Percentiles rank a stretch among this genome's conserved stretches.
phyloP scores from a whole-genome alignment of 208 protist species.

The Zelonia costaricensis region DNA sequence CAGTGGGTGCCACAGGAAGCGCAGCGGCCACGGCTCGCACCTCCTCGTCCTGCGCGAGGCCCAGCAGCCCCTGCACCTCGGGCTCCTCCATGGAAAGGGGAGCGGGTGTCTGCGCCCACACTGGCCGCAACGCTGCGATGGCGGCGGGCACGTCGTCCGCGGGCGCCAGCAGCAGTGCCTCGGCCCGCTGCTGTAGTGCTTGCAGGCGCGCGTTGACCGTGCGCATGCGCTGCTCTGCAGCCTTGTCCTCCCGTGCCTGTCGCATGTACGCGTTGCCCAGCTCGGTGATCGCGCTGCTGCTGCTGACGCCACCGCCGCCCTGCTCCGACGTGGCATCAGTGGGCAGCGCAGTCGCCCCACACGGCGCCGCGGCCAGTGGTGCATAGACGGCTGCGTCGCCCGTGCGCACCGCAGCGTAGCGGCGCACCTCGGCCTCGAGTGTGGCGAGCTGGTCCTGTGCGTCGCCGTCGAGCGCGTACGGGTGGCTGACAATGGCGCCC shows the following conservation, averaged over 20 bases:
- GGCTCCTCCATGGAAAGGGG: constrained; percentile 12
- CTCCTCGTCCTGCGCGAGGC: constrained; percentile 47
- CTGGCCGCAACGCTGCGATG: constrained; percentile 8
- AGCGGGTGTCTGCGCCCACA: constrained; percentile 10
- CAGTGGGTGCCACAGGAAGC: neutral
- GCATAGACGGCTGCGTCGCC: neutral
- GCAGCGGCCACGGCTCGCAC: constrained; percentile 8
- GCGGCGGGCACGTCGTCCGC: constrained; percentile 9
- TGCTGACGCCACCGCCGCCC: too few species aligned
- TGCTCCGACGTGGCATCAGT: too few species aligned
- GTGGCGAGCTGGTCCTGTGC: constrained; percentile 13
- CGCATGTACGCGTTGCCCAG: constrained; percentile 62
- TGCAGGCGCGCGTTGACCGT: constrained; percentile 47
- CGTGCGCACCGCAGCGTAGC: constrained; percentile 12
- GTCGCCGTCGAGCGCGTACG: constrained; percentile 21
- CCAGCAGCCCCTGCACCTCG: constrained; percentile 42
- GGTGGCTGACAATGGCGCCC: constrained; percentile 27
- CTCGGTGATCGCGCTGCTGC: neutral
- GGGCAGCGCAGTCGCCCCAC: too few species aligned
- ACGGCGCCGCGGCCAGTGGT: too few species aligned
- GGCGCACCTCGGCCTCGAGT: constrained; percentile 5
- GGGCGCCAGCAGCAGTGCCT: constrained; percentile 13
- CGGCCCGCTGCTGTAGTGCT: constrained; percentile 14
- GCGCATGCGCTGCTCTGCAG: constrained; percentile 17
- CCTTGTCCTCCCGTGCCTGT: constrained; percentile 7